Evolutionary conservation across 1,284 basidiomycete genomes (phyloP).

Genomic region (Ganoderma lingzhi): DNA sequence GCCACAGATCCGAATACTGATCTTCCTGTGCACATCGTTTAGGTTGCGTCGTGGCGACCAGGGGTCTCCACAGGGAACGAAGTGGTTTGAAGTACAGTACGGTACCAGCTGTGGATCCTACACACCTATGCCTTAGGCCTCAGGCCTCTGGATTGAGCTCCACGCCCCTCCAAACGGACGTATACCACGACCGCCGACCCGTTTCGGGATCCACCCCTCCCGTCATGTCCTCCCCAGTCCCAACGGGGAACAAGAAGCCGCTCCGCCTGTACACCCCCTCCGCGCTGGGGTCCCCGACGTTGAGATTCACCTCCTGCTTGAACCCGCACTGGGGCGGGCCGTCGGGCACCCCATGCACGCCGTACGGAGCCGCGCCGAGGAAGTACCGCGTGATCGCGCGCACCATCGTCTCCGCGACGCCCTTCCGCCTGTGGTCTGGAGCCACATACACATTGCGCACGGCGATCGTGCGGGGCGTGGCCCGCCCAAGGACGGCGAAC

Average conservation of each 20-base stretch:
- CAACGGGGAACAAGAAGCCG: constrained; percentile 27
- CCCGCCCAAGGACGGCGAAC: constrained; percentile 17
- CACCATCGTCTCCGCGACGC: constrained; percentile 39
- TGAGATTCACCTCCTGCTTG: constrained; percentile 29
- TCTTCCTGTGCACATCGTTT: not conserved
- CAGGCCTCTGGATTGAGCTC: not conserved
- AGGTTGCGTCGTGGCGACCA: no score
- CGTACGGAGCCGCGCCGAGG: constrained; percentile 31
- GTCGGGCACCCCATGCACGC: constrained; percentile 27
- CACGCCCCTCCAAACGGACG: constrained; percentile 8
- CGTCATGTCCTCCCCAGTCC: constrained; percentile 1
- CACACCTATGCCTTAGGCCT: not conserved
- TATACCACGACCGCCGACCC: constrained; percentile 21
- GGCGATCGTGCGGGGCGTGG: constrained; percentile 36
- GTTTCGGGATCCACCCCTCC: constrained; percentile 25
- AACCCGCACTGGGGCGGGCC: constrained; percentile 20
- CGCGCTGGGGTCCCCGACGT: constrained; percentile 13
- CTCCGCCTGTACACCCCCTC: constrained; percentile 26
- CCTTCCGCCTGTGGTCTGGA: constrained; percentile 33
- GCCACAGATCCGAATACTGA: no score
- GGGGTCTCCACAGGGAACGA: no score
- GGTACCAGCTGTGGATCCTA: no score
- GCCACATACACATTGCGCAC: constrained; percentile 40
- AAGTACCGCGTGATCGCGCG: constrained; percentile 34
- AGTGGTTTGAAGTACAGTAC: no score